Conservation (phyloP, 345 rosid species). For the Boechera stricta region DNA sequence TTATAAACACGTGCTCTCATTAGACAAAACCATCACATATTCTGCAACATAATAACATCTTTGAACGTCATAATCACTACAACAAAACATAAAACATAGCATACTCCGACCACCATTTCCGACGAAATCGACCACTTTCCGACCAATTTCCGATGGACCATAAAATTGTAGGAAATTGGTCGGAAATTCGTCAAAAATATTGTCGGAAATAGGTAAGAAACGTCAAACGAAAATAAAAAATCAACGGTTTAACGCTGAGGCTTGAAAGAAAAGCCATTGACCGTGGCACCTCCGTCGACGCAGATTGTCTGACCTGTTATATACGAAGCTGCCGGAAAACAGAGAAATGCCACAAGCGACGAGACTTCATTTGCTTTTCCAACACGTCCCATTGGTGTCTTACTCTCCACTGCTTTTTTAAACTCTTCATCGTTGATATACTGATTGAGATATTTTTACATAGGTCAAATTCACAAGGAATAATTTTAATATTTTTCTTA, state of each 20-base stretch:
- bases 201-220: too few species aligned
- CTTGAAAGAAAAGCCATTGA: constrained; percentile 15
- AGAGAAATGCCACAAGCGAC: constrained; percentile 65
- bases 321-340: constrained; percentile 75
- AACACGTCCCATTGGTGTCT: constrained; percentile 65
- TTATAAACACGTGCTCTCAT: too few species aligned
- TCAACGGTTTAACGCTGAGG: not conserved
- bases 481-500: not conserved
- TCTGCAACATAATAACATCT: too few species aligned
- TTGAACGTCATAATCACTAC: too few species aligned
- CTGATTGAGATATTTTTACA: constrained; percentile 33
- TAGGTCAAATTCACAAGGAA: not conserved
- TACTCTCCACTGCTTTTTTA: constrained; percentile 46
- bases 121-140: too few species aligned
- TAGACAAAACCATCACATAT: too few species aligned
- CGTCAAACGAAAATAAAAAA: not conserved
- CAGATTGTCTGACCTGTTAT: constrained; percentile 71
- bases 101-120: too few species aligned
- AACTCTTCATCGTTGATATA: constrained; percentile 50
- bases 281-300: constrained; percentile 70
- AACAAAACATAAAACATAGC: too few species aligned
- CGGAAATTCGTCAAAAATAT: too few species aligned
- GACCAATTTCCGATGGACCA: too few species aligned
- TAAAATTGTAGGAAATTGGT: too few species aligned
- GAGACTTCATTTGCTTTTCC: constrained; percentile 77